These are phyloP conservation scores for Micractinium sp. DNA, from an alignment of 139 green algal genomes.

Conservation along the genomic window DNA sequence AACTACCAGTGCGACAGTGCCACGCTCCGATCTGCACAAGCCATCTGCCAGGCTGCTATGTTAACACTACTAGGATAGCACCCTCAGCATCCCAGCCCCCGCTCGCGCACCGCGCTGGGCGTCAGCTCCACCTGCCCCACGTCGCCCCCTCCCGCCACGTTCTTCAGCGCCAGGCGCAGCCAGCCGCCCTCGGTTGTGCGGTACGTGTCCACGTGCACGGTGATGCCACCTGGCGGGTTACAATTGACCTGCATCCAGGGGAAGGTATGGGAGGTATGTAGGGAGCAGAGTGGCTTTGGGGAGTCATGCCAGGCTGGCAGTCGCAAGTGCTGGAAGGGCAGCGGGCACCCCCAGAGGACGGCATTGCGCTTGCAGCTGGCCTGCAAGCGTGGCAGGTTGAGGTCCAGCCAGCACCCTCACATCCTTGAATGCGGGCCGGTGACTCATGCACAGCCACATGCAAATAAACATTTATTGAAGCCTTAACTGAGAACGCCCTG, in stretches of 20 bases:
- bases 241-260: not conserved
- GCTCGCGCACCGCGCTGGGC: not conserved
- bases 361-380: not conserved
- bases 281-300: not conserved
- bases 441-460: no score
- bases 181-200: conserved; percentile 31
- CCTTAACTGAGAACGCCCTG: no score
- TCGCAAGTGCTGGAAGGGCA: no score
- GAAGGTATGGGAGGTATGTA: not conserved
- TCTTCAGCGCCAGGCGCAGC: conserved; percentile 31
- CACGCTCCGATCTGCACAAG: no score
- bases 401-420: no score
- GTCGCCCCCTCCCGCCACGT: conserved; percentile 39
- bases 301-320: not conserved
- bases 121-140: not conserved
- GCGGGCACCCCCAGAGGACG: no score
- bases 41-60: no score
- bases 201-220: conserved; percentile 30
- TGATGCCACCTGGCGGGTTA: conserved; percentile 28
- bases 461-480: no score
- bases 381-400: no score
- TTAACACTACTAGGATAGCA: no score
- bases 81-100: not conserved
- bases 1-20: no score
- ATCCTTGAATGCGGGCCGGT: no score